phyloP scores from a whole-genome alignment of 306 rosid species.

The Quercus engelmannii region DNA sequence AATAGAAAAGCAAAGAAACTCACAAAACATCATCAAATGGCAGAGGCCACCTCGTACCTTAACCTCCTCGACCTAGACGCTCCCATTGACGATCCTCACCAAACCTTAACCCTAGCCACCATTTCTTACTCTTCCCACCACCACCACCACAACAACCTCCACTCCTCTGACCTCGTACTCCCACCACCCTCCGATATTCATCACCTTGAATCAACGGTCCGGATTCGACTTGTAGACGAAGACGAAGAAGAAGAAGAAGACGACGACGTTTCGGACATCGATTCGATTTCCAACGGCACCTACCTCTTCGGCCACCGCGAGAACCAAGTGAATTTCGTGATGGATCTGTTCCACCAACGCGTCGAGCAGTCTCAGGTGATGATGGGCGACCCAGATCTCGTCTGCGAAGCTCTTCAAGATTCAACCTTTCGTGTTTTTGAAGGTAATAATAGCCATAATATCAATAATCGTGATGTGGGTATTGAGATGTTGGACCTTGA shows the following conservation, averaged over 20 bases:
- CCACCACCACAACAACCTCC: conserved; percentile 29
- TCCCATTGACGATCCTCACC: conserved; percentile 35
- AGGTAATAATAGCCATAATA: not conserved
- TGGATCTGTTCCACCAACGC: conserved; percentile 88
- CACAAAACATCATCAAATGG: conserved; percentile 25
- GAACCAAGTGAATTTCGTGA: conserved; percentile 64
- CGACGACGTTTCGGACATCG: conserved; percentile 21
- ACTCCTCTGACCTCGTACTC: conserved; percentile 42
- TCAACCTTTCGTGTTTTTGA: conserved; percentile 48
- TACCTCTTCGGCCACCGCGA: conserved; percentile 50
- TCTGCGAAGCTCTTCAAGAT: conserved; percentile 29
- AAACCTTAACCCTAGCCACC: conserved; percentile 26
- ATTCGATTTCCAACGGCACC: conserved; percentile 32
- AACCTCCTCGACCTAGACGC: conserved; percentile 17
- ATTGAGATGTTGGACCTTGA: conserved; percentile 37
- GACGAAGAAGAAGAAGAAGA: conserved; percentile 7
- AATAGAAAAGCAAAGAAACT: too few species aligned
- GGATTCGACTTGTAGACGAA: not conserved
- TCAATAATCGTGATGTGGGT: conserved; percentile 22
- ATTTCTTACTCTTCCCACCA: conserved; percentile 24
- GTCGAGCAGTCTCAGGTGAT: conserved; percentile 68
- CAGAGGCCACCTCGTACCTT: conserved; percentile 41
- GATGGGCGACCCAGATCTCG: conserved; percentile 24
- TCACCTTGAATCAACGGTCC: conserved; percentile 16
- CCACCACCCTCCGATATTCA: conserved; percentile 18